Base-by-base conservation (phyloP, 2,329 filamentous ascomycete genomes). In the Paracamarosporium sp. region DNA sequence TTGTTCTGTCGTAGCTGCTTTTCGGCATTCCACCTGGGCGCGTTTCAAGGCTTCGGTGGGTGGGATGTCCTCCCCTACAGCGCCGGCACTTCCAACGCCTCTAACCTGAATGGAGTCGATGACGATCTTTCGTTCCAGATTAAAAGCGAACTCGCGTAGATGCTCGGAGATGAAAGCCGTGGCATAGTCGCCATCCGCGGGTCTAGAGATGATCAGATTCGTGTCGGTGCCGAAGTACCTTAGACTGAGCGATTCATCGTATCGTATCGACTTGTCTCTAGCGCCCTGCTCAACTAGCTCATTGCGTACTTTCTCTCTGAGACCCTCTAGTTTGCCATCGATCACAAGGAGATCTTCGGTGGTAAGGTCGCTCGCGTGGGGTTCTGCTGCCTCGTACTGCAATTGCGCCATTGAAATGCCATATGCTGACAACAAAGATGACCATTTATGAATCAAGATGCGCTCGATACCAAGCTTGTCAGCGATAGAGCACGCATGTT, bases 171-270 rank as follows among this genome's bases (percentile, higher is more conserved):
- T 82, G 69, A 97, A 96, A 0, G 90, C 91, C 60, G 87, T 84
- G 4, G 88, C 90, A 76, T 92, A 96, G 1, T 87, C 89, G 89
- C 89, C 94, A n/a, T 88, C 83, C 43, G 89, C 85, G 11, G 85
- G 86, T 73, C 88, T 90, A 62, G 93, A 79, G 46, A 96, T 86
- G 92, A 96, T 96, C 50, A 96, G 81, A 0, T 91, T 90, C 6
- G 91, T 93, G 71, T 96, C 92, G 0, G 92, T 95, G 12, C 92
- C 92, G 47, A 91, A 85, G 69, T 96, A 96, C 57, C 92, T 83
- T 91, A 96, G 94, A 73, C 96, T 96, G 53, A 97, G 84, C 70
- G 96, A 97, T 72, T 94, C 90, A 71, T 96, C 92, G 70, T 93
- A 94, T 0, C 86, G n/a, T 9, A 38, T 38, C 17, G 13, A 17